Evolutionary conservation across 306 rosid genomes (phyloP).

Genomic region (Carpinus viminea): DNA sequence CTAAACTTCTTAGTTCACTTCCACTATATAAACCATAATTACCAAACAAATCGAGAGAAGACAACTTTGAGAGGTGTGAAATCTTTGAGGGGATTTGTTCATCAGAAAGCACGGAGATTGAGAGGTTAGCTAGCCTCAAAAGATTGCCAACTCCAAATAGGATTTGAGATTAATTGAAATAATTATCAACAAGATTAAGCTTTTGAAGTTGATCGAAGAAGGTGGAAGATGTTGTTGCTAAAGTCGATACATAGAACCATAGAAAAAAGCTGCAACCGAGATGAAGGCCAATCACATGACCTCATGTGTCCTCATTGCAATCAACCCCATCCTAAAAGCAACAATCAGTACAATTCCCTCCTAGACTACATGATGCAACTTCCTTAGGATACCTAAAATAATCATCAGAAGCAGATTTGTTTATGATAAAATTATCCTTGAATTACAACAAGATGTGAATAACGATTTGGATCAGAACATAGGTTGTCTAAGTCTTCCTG

Average conservation of each 20-base stretch:
- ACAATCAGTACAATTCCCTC: too few species aligned
- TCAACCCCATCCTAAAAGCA: too few species aligned
- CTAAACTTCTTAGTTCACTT: neutral
- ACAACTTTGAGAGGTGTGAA: neutral
- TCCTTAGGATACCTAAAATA: too few species aligned
- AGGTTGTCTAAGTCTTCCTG: too few species aligned
- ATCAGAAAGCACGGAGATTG: neutral
- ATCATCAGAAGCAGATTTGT: too few species aligned
- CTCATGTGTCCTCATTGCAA: neutral
- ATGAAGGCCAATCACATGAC: neutral
- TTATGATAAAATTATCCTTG: too few species aligned
- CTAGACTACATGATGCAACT: too few species aligned
- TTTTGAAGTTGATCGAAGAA: conserved; percentile 3
- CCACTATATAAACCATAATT: neutral
- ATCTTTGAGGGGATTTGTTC: conserved; percentile 17
- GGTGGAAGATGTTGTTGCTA: neutral
- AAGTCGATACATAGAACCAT: neutral
- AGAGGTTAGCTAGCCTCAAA: neutral
- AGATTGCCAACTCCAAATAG: conserved; percentile 18
- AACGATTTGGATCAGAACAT: too few species aligned
- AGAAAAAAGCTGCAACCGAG: neutral
- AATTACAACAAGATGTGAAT: too few species aligned
- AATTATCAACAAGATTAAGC: conserved; percentile 18
- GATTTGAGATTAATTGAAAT: conserved; percentile 31
- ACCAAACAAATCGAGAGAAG: neutral